Base-by-base conservation (phyloP, 768 basidiomycete species). In the Boletus subparvulus region DNA sequence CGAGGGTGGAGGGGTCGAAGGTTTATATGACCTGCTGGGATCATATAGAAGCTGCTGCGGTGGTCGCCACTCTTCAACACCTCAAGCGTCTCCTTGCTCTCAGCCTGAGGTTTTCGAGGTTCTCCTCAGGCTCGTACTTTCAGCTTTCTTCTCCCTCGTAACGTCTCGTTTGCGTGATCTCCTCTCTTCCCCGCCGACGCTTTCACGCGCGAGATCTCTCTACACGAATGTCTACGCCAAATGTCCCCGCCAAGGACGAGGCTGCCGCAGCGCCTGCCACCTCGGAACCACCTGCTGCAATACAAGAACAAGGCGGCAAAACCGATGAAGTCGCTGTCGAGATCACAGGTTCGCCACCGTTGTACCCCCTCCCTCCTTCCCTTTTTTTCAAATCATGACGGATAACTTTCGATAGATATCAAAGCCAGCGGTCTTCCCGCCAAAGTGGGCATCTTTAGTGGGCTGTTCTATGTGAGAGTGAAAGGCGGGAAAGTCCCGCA, bases 381-480 rank as follows among this genome's bases (percentile, higher is more conserved):
- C 37, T 7, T 21, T 6, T 16, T 10, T 16, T 17, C 14, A 14
- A 28, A 7, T 32, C 24, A 24, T 28, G 26, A 44, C 10, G 7
- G 12, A 32, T 4, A 6, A 8, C 19, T 14, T 16, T 9, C n/a
- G 49, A 55, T 46, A 71, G 70, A 63, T 58, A 71, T 71, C 60
- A 72, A 70, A 54, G 70, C 70, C n/a, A 73, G 68, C 33, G 72
- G 70, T 37, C 61, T 71, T 8, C 70, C 70, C 21, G 61, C 72
- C 17, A 71, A 68, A 63, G 53, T 71, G 14, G 70, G 70, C 35
- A 13, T 71, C 35, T 73, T 71, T 21, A 47, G 59, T 33, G 70
- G 70, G 14, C 14, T 64, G 7, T 71, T 70, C 54, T 71, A 70
- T 17, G 54, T 71, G 47, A 55, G 59, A 17, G 47, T 71, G 59